phyloP scores from a whole-genome alignment of 1,284 basidiomycete genomes.

The Pterulicium gracile region DNA sequence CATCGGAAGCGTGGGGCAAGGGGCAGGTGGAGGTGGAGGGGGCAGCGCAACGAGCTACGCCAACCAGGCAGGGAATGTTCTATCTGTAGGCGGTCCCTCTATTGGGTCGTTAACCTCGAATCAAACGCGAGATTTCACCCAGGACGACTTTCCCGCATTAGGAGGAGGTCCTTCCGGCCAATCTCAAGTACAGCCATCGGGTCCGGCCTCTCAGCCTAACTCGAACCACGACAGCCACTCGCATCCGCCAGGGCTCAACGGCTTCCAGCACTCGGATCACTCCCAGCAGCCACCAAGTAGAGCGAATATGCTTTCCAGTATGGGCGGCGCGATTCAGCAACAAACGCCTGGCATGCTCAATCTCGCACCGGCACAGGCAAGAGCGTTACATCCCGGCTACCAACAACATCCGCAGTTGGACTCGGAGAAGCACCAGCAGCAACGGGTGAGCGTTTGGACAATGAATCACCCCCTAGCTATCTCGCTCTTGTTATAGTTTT shows the following conservation, averaged over 20 bases:
- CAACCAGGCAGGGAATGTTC: conserved; percentile 59
- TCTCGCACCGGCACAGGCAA: conserved; percentile 36
- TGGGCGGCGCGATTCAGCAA: conserved; percentile 30
- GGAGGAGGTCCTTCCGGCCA: conserved; percentile 31
- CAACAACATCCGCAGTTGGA: conserved; percentile 40
- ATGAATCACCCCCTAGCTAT: no score
- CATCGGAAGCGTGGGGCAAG: conserved; percentile 23
- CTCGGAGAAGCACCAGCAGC: conserved; percentile 52
- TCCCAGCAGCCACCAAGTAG: conserved; percentile 33
- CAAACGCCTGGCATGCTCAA: conserved; percentile 59
- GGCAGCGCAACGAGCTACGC: conserved; percentile 54
- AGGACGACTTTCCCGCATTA: conserved; percentile 77
- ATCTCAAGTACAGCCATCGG: conserved; percentile 32
- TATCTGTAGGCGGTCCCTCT: conserved; percentile 30
- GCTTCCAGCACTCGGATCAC: conserved; percentile 42
- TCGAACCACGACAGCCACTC: conserved; percentile 26
- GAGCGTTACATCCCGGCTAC: conserved; percentile 50
- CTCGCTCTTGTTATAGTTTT: no score
- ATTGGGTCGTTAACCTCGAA: conserved; percentile 22
- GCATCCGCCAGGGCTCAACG: conserved; percentile 67
- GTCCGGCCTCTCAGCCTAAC: conserved; percentile 20
- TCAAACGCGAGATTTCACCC: conserved; percentile 60
- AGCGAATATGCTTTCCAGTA: conserved; percentile 40
- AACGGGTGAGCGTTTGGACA: conserved; percentile 37
- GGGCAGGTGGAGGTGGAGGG: conserved; percentile 23